phyloP scores from a whole-genome alignment of 2,329 filamentous ascomycete genomes.

The Paraphaeosphaeria sporulosa region DNA sequence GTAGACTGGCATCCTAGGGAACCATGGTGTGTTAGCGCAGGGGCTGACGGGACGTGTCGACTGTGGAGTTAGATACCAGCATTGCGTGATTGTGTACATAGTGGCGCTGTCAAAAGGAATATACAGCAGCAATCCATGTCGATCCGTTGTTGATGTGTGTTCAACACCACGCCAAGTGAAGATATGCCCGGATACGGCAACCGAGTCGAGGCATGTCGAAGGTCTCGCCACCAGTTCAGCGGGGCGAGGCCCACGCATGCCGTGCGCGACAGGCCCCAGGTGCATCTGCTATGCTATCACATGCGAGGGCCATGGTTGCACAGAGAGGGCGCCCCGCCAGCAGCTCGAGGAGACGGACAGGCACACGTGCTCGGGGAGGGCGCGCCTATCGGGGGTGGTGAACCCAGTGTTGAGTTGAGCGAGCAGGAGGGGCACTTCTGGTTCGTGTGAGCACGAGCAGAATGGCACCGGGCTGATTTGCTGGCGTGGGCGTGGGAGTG shows the following conservation, averaged over 20 bases:
- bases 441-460: constrained; percentile 12
- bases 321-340: not conserved
- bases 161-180: constrained; percentile 13
- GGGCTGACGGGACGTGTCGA: constrained; percentile 90
- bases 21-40: constrained; percentile 93
- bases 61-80: constrained; percentile 72
- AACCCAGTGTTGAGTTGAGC: constrained; percentile 12
- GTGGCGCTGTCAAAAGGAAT: constrained; percentile 10
- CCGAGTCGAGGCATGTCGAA: not conserved
- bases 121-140: not conserved
- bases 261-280: not conserved
- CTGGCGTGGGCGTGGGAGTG: not conserved
- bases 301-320: not conserved
- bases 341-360: not conserved
- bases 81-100: not conserved
- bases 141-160: not conserved
- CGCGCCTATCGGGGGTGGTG: not conserved
- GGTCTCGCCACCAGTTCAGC: constrained; percentile 2
- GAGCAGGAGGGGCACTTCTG: constrained; percentile 9
- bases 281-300: not conserved
- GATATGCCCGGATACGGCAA: constrained; percentile 1
- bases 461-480: constrained; percentile 11
- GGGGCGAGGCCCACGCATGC: not conserved
- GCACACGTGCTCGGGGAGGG: not conserved
- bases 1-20: constrained; percentile 95